A percentile compares a stretch with the other conserved stretches of the same genome.
Conservation (phyloP, 2,329 filamentous ascomycete species). For the Aspergillus ustus region DNA sequence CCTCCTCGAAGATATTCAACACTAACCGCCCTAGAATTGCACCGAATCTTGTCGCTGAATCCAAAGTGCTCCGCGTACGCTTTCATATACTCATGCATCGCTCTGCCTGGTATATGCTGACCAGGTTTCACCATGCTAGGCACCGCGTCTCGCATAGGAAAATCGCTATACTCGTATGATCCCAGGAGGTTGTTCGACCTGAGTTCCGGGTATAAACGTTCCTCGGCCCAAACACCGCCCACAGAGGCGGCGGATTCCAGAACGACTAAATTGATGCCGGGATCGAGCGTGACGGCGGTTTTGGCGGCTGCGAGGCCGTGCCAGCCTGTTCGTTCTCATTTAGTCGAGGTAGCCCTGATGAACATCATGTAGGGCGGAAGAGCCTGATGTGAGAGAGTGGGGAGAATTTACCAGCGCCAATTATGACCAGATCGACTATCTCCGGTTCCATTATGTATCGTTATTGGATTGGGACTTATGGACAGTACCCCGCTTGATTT, state of each 20-base stretch:
- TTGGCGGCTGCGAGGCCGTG: conserved; percentile 51
- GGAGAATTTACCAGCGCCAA: neutral
- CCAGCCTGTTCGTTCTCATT: too few relatives aligned
- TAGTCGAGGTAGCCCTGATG: too few relatives aligned
- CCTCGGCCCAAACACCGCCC: conserved; percentile 22
- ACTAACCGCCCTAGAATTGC: neutral
- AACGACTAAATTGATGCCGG: conserved; percentile 55
- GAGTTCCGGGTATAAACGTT: conserved; percentile 19
- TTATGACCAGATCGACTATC: neutral
- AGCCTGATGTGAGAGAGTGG: neutral
- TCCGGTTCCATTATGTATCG: neutral
- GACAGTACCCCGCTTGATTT: neutral
- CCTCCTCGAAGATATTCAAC: neutral
- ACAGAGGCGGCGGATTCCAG: conserved; percentile 53
- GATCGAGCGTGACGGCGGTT: conserved; percentile 60
- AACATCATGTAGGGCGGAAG: too few relatives aligned
- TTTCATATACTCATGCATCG: conserved; percentile 55
- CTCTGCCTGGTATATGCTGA: conserved; percentile 55
- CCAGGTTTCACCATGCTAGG: conserved; percentile 46
- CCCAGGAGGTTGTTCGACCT: conserved; percentile 19
- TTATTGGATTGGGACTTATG: too few relatives aligned
- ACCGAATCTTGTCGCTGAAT: neutral
- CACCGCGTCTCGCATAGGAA: conserved; percentile 9
- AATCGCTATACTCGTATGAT: conserved; percentile 22
- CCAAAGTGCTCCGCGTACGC: conserved; percentile 50